phyloP scores from a whole-genome alignment of 306 rosid species.

The Mimosa bimucronata region DNA sequence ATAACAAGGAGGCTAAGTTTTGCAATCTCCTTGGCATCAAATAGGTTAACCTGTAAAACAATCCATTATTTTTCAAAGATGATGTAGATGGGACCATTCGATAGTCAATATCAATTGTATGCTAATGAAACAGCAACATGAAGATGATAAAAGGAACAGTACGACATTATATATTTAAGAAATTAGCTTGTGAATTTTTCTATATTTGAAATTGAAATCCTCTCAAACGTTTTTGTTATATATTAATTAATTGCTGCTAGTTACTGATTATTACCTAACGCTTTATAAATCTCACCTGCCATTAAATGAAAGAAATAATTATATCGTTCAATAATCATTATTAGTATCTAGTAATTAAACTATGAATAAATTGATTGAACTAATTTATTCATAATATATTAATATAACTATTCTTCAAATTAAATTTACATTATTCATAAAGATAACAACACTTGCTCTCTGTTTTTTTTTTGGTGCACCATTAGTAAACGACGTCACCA shows the following conservation, averaged over 20 bases:
- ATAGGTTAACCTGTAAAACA: neutral
- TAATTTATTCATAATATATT: neutral
- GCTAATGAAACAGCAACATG: neutral
- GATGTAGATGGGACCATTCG: constrained; percentile 11
- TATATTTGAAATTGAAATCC: neutral
- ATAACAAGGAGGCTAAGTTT: neutral
- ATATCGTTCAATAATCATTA: neutral
- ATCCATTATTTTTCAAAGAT: neutral
- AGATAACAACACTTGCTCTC: neutral
- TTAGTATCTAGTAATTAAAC: neutral
- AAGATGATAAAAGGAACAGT: neutral
- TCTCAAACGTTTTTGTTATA: neutral
- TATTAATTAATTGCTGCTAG: neutral
- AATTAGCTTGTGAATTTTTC: neutral
- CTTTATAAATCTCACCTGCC: neutral
- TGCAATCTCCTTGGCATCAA: neutral
- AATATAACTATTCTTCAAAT: neutral
- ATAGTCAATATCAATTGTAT: neutral
- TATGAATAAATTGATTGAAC: neutral
- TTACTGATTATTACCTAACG: neutral
- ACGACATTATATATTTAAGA: neutral
- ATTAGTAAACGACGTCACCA: neutral
- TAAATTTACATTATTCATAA: neutral
- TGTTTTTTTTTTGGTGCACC: neutral
- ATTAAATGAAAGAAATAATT: neutral